phyloP scores from a whole-genome alignment of 2,329 filamentous ascomycete genomes.

The Pleomassaria siparia region DNA sequence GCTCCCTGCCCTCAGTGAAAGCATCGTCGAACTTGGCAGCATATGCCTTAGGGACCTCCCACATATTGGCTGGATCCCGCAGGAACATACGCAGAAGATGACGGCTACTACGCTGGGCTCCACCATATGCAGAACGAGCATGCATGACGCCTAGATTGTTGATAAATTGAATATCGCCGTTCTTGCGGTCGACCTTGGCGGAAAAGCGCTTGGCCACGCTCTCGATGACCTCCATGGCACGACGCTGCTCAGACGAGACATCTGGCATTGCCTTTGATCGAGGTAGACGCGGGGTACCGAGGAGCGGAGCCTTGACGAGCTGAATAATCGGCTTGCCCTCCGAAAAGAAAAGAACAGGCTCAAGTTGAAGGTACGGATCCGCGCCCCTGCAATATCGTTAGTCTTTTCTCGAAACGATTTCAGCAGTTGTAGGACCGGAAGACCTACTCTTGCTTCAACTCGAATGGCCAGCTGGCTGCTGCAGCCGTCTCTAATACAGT shows the following conservation, averaged over 20 bases:
- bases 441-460: conserved; percentile 41
- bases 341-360: conserved; percentile 39
- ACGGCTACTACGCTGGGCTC: conserved; percentile 28
- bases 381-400: conserved; percentile 19
- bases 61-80: conserved; percentile 35
- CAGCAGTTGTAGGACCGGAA: neutral
- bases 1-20: conserved; percentile 30
- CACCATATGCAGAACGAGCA: conserved; percentile 37
- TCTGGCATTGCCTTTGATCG: conserved; percentile 33
- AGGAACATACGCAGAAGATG: conserved; percentile 44
- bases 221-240: conserved; percentile 34
- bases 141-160: conserved; percentile 42
- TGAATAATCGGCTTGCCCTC: conserved; percentile 40
- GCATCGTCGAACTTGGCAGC: conserved; percentile 35
- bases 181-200: conserved; percentile 34
- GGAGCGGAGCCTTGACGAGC: conserved; percentile 40
- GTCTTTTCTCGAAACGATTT: neutral
- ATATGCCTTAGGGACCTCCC: conserved; percentile 34
- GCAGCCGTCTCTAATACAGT: conserved; percentile 39
- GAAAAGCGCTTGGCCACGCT: conserved; percentile 30
- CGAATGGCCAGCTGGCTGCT: conserved; percentile 39
- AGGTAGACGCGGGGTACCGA: conserved; percentile 36
- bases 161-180: conserved; percentile 41
- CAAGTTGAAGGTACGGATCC: conserved; percentile 34
- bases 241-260: conserved; percentile 29